Conservation (phyloP, 2,329 filamentous ascomycete species). For the Trichoderma gracile region DNA sequence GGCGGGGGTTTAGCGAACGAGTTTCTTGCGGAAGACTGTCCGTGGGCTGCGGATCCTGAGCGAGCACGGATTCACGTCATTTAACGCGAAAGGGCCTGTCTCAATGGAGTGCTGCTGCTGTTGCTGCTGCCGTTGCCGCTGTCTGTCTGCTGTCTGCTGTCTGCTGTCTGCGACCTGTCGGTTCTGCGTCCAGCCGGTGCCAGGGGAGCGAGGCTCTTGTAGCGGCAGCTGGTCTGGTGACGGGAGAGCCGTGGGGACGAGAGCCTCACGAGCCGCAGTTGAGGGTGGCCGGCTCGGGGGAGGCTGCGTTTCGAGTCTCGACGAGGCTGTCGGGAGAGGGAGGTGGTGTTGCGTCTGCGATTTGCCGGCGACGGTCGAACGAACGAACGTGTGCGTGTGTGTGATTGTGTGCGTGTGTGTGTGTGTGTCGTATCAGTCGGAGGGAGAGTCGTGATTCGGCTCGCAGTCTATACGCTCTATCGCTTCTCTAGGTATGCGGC, state of each 20-base stretch:
- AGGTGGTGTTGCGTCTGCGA: not conserved
- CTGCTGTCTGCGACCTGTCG: not conserved
- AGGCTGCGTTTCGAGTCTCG: conserved; percentile 13
- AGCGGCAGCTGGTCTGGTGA: not conserved
- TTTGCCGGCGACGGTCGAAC: not conserved
- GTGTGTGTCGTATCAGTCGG: conserved; percentile 7
- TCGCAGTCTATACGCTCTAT: conserved; percentile 9
- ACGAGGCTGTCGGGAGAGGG: conserved; percentile 13
- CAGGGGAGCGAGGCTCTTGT: conserved; percentile 2
- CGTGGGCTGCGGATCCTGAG: conserved; percentile 21
- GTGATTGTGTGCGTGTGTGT: too few relatives aligned
- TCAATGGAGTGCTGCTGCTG: conserved; percentile 10
- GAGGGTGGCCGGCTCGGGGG: not conserved
- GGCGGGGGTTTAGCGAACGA: conserved; percentile 24
- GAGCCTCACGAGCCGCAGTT: conserved; percentile 8
- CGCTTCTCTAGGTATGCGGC: conserved; percentile 1
- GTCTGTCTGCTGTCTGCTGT: too few relatives aligned
- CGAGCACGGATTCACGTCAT: conserved; percentile 26
- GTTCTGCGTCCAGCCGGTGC: not conserved
- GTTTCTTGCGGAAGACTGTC: conserved; percentile 22
- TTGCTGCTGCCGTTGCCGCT: too few relatives aligned
- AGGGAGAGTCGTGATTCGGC: not conserved
- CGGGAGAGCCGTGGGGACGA: not conserved
- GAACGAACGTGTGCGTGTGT: not conserved
- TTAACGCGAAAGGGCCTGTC: conserved; percentile 19